Evolutionary conservation across 768 basidiomycete genomes (phyloP), one percentile per base, ranked within the genome.

Genomic region (Lactarius hatsudake): DNA sequence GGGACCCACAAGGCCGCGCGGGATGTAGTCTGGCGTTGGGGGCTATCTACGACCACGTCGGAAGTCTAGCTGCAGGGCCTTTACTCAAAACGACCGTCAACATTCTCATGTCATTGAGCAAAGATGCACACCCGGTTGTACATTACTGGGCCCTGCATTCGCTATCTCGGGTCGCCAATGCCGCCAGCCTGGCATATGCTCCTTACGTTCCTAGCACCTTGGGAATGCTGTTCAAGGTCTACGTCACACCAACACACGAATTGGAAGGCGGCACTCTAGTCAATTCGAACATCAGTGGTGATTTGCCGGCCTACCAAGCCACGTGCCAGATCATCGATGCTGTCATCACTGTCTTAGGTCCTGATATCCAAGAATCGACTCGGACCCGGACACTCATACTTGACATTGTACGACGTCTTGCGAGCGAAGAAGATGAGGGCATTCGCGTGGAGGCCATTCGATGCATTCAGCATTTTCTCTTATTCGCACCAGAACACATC

Each of bases 41-140:
- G 15, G 86, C 94, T 15, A 93, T 98, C 43, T 96, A 97, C 76
- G 86, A 84, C 54, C 86, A 93, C 72, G 94, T 98, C 59, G 97
- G 97, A 9, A 92, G 94, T 48, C 83, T 98, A n/a, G 93, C 93
- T 13, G 96, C 95, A 8, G 94, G 94, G 0, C 93, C 97, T 0
- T 83, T 98, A 18, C 82, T 98, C 67, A 98, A 98, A 77, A 97
- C 96, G 0, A 94, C 96, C 0, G 91, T 96, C 68, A 95, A 97
- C 74, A 88, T 98, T 55, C 82, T 98, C 43, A 93, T 96, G 87
- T 96, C 96, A 0, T 84, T 99, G 23, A 88, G 90, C 76, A 95
- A 92, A 68, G 97, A 99, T 75, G 95, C 96, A 0, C 97, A 98
- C 75, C 96, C 97, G 0, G 84, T 94, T 38, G 97, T 98, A 7